Evolutionary conservation across 345 rosid species (phyloP).

Genomic region (Brassica carinata): DNA sequence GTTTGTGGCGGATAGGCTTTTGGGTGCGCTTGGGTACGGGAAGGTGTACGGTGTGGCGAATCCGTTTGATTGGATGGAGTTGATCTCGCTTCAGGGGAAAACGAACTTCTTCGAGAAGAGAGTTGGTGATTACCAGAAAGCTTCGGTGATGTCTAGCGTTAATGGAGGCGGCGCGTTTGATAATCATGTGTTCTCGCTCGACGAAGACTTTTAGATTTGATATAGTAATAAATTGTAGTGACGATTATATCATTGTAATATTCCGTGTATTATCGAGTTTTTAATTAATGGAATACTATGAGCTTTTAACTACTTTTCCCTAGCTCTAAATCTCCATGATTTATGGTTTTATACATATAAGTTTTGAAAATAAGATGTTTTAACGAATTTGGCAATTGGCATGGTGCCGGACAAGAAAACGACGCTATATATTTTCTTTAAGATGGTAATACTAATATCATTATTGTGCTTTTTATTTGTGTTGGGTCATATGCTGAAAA

Average conservation of each 20-base stretch:
- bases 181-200: constrained; percentile 67
- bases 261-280: not conserved
- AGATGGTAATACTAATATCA: too few relatives aligned
- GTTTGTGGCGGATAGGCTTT: constrained; percentile 78
- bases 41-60: constrained; percentile 62
- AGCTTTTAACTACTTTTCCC: not conserved
- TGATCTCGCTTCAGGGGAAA: constrained; percentile 83
- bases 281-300: constrained; percentile 9
- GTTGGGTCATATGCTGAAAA: too few relatives aligned
- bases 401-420: not conserved
- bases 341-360: not conserved
- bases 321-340: not conserved
- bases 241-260: constrained; percentile 28
- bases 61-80: constrained; percentile 96
- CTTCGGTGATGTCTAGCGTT: constrained; percentile 70
- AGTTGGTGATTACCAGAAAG: constrained; percentile 85
- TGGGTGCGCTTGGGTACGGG: constrained; percentile 71
- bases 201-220: constrained; percentile 65
- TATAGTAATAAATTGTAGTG: not conserved
- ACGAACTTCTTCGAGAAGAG: constrained; percentile 87
- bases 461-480: too few relatives aligned
- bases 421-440: not conserved
- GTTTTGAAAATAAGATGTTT: too few relatives aligned
- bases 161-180: constrained; percentile 47
- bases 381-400: not conserved